A percentile compares a stretch with the other conserved stretches of the same genome.
Evolutionary conservation across 495 filamentous ascomycete genomes (phyloP).

Genomic region (Podospora pseudocomata): DNA sequence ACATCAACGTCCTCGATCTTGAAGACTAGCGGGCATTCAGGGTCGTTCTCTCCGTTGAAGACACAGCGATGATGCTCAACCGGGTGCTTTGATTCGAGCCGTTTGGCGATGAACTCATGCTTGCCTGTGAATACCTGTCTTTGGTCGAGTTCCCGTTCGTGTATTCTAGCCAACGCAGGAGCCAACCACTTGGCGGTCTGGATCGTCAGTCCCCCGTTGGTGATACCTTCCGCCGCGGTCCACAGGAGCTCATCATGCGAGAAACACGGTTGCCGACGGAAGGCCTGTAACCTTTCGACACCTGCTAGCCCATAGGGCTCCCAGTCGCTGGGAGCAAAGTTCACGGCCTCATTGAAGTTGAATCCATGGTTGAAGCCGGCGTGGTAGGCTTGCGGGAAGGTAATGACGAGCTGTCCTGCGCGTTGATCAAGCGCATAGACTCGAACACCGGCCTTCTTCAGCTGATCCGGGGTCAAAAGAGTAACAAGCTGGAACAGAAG

Average conservation of each 20-base stretch:
- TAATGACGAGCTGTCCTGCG: conserved; percentile 94
- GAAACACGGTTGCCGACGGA: conserved; percentile 90
- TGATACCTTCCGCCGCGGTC: conserved; percentile 65
- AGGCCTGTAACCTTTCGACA: conserved; percentile 80
- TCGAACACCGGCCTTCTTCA: conserved; percentile 90
- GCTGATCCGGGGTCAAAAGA: conserved; percentile 84
- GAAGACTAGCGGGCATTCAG: conserved; percentile 42
- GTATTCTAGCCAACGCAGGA: conserved; percentile 76
- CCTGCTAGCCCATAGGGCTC: conserved; percentile 87
- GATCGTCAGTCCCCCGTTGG: conserved; percentile 73
- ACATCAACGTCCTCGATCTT: conserved; percentile 67
- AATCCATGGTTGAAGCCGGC: conserved; percentile 95
- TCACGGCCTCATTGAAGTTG: conserved; percentile 99
- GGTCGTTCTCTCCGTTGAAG: conserved; percentile 39
- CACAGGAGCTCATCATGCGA: conserved; percentile 96
- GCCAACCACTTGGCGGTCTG: conserved; percentile 92
- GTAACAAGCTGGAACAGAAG: conserved; percentile 96
- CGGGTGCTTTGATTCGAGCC: conserved; percentile 49
- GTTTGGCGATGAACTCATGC: conserved; percentile 53
- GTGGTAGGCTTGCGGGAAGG: conserved; percentile 88
- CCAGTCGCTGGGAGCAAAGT: conserved; percentile 97
- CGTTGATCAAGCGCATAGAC: conserved; percentile 92
- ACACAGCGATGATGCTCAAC: conserved; percentile 36
- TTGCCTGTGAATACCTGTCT: conserved; percentile 63
- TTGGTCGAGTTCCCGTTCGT: conserved; percentile 64